phyloP scores from a whole-genome alignment of 768 basidiomycete species.

The Tricholoma sp. region DNA sequence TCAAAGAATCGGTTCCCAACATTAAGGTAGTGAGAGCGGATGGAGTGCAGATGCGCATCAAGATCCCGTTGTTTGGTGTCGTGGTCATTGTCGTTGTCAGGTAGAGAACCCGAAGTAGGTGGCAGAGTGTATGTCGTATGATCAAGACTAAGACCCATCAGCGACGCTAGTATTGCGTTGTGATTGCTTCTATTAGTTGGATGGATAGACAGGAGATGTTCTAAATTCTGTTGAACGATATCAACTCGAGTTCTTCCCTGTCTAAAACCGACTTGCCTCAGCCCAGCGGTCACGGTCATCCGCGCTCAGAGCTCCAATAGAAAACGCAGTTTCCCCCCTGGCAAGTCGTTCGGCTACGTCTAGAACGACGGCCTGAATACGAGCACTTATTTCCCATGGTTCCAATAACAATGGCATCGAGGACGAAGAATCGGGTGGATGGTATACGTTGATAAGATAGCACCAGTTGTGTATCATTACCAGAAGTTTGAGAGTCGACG shows the following conservation, averaged over 20 bases:
- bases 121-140: conserved; percentile 49
- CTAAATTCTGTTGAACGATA: conserved; percentile 54
- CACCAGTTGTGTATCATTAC: conserved; percentile 75
- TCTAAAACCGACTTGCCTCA: conserved; percentile 38
- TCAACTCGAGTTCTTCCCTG: neutral
- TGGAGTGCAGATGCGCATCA: conserved; percentile 72
- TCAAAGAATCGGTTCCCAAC: conserved; percentile 86
- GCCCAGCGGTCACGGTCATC: conserved; percentile 84
- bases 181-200: conserved; percentile 57
- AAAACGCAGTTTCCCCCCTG: conserved; percentile 50
- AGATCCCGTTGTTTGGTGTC: conserved; percentile 34
- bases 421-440: conserved; percentile 25
- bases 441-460: conserved; percentile 70
- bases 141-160: conserved; percentile 82
- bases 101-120: conserved; percentile 18
- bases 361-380: conserved; percentile 38
- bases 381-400: conserved; percentile 36
- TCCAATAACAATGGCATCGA: conserved; percentile 25
- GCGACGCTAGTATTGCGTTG: conserved; percentile 61
- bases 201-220: conserved; percentile 62
- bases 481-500: conserved; percentile 53
- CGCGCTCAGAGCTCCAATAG: conserved; percentile 69
- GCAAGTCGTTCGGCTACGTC: conserved; percentile 55
- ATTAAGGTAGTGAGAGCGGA: conserved; percentile 56
- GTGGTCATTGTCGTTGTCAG: conserved; percentile 24